Evolutionary conservation across 1,139 yeast genomes (phyloP).

Genomic region (Yamadazyma jaroonii): DNA sequence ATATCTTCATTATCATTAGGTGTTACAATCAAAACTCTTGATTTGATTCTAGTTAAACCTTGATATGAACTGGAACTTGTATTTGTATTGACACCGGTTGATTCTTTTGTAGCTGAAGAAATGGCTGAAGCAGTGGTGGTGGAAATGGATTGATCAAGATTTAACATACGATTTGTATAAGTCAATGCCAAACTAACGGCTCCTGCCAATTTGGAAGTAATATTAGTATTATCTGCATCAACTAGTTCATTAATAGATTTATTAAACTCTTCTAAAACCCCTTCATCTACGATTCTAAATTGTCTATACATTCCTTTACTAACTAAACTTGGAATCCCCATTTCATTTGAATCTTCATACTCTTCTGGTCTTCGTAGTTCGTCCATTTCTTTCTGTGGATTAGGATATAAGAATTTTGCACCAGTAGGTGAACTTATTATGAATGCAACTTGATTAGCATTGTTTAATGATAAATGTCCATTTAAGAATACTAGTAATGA

Average conservation of each 20-base stretch:
- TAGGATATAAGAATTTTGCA: constrained; percentile 72
- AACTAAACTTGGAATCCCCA: constrained; percentile 19
- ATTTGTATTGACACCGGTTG: constrained; percentile 14
- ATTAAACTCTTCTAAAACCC: constrained; percentile 63
- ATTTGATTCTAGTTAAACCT: constrained; percentile 46
- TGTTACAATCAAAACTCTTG: constrained; percentile 72
- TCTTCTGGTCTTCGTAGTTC: constrained; percentile 5
- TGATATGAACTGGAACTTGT: constrained; percentile 16
- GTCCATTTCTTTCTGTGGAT: constrained; percentile 22
- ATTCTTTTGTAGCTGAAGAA: constrained; percentile 34
- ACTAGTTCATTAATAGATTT: constrained; percentile 36
- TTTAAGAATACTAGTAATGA: constrained; percentile 71
- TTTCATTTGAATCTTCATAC: background rate
- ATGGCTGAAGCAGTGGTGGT: constrained; percentile 50
- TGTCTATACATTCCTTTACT: constrained; percentile 72
- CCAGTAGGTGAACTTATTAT: constrained; percentile 75
- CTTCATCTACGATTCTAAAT: constrained; percentile 77
- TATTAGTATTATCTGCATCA: constrained; percentile 18
- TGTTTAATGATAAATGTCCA: constrained; percentile 83
- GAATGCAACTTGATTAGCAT: constrained; percentile 81
- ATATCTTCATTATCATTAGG: constrained; percentile 76
- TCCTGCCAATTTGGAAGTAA: constrained; percentile 59
- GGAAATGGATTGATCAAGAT: constrained; percentile 46
- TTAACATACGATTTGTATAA: constrained; percentile 68
- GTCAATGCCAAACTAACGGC: constrained; percentile 78